Evolutionary conservation across 208 protist genomes (phyloP).

Genomic region (Acanthamoeba lenticulata): DNA sequence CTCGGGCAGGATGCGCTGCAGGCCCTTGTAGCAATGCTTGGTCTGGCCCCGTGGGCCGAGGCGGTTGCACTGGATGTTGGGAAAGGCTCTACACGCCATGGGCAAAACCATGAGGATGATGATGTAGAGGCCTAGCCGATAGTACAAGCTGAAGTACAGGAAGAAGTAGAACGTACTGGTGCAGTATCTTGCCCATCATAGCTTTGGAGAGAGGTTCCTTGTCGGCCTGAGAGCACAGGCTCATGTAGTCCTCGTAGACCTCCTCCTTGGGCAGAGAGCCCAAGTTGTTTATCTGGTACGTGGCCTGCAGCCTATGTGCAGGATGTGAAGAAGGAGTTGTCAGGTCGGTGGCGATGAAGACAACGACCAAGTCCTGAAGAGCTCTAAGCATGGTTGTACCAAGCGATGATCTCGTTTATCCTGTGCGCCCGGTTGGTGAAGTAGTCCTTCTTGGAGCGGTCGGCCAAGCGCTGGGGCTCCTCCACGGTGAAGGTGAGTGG

Average conservation of each 20-base stretch:
- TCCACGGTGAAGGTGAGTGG: background rate
- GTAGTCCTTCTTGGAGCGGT: background rate
- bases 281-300: background rate
- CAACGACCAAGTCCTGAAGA: background rate
- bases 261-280: background rate
- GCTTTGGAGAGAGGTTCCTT: constrained; percentile 5
- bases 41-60: background rate
- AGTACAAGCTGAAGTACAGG: background rate
- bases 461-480: background rate
- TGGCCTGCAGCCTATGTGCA: background rate
- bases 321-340: too few relatives aligned
- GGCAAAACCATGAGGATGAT: background rate
- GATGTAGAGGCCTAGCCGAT: background rate
- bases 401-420: background rate
- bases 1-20: too few relatives aligned
- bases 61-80: background rate
- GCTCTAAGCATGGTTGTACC: background rate
- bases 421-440: background rate
- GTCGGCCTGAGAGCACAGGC: background rate
- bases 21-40: constrained; percentile 24
- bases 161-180: background rate
- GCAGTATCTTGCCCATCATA: constrained; percentile 7
- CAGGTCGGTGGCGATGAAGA: too few relatives aligned
- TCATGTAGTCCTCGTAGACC: background rate
- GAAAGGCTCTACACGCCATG: background rate